These are phyloP conservation scores for Allantophomopsis lycopodina DNA, from an alignment of 2,329 filamentous ascomycete species.

Conservation along the genomic window DNA sequence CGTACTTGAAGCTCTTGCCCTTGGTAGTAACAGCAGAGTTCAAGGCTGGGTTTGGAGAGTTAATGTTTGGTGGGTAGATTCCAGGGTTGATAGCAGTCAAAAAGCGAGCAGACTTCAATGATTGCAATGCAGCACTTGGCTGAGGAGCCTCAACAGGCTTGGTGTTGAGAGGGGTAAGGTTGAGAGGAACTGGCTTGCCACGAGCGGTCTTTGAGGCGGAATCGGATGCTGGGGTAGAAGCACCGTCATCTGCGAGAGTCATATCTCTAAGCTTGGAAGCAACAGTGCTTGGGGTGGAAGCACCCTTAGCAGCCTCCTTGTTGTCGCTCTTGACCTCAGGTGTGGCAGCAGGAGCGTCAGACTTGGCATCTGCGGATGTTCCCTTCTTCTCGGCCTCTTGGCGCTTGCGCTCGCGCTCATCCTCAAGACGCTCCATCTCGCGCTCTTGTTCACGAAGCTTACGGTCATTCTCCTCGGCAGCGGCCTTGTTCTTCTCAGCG, in stretches of 20 bases:
- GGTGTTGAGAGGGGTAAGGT: constrained; percentile 68
- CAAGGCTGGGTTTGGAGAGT: constrained; percentile 81
- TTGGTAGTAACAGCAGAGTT: constrained; percentile 72
- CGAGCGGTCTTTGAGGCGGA: constrained; percentile 38
- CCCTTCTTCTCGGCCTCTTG: constrained; percentile 29
- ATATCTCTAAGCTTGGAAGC: constrained; percentile 35
- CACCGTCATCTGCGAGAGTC: constrained; percentile 29
- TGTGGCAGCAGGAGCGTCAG: not conserved
- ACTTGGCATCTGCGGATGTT: constrained; percentile 8
- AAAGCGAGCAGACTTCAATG: constrained; percentile 83
- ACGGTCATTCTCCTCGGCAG: constrained; percentile 42
- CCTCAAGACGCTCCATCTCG: constrained; percentile 60
- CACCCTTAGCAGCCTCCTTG: constrained; percentile 10
- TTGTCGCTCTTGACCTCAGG: constrained; percentile 5
- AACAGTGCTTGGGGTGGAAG: constrained; percentile 15
- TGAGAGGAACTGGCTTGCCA: constrained; percentile 73
- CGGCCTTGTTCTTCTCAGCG: constrained; percentile 30
- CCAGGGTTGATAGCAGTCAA: constrained; percentile 66
- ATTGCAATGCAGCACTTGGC: constrained; percentile 86
- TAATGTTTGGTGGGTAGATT: constrained; percentile 71
- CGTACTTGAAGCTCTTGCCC: constrained; percentile 80
- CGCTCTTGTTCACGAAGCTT: constrained; percentile 61
- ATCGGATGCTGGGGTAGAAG: constrained; percentile 25
- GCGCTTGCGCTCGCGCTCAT: constrained; percentile 49
- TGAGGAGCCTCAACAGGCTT: constrained; percentile 83